Conservation (phyloP, 1,284 basidiomycete genomes). For the Inonotus obliquus region DNA sequence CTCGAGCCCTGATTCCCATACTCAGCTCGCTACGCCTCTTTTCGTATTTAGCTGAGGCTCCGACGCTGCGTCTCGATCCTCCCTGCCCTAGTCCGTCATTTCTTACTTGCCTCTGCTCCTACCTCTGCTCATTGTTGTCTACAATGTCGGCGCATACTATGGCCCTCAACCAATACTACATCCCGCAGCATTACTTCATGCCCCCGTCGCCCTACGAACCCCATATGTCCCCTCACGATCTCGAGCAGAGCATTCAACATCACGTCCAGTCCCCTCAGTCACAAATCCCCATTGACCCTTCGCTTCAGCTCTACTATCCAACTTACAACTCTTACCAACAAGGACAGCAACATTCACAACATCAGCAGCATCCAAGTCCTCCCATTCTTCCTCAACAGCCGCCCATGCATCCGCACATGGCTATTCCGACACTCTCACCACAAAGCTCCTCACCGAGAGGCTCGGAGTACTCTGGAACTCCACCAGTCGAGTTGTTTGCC, state of each 20-base stretch:
- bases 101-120: neutral
- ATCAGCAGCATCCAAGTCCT: slow-evolving; percentile 17
- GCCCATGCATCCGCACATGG: slow-evolving; percentile 18
- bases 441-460: slow-evolving; percentile 60
- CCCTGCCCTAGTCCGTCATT: slow-evolving; percentile 11
- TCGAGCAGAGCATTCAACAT: slow-evolving; percentile 13
- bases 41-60: slow-evolving; percentile 15
- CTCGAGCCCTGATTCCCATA: slow-evolving; percentile 2
- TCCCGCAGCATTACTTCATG: slow-evolving; percentile 16
- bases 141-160: slow-evolving; percentile 12
- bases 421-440: slow-evolving; percentile 26
- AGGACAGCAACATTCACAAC: slow-evolving; percentile 10
- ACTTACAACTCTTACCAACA: slow-evolving; percentile 15
- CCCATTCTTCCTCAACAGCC: slow-evolving; percentile 20
- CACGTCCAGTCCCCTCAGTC: slow-evolving; percentile 17
- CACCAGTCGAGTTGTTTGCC: slow-evolving; percentile 57
- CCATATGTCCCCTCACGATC: slow-evolving; percentile 13
- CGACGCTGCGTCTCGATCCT: slow-evolving; percentile 5
- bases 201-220: slow-evolving; percentile 12
- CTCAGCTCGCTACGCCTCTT: slow-evolving; percentile 9
- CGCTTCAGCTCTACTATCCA: slow-evolving; percentile 18
- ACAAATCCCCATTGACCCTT: slow-evolving; percentile 17
- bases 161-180: slow-evolving; percentile 14
- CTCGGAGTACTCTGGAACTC: slow-evolving; percentile 69
- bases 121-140: slow-evolving; percentile 1